phyloP scores from a whole-genome alignment of 352 stramenopile species.

The Globisporangium barbulae region DNA sequence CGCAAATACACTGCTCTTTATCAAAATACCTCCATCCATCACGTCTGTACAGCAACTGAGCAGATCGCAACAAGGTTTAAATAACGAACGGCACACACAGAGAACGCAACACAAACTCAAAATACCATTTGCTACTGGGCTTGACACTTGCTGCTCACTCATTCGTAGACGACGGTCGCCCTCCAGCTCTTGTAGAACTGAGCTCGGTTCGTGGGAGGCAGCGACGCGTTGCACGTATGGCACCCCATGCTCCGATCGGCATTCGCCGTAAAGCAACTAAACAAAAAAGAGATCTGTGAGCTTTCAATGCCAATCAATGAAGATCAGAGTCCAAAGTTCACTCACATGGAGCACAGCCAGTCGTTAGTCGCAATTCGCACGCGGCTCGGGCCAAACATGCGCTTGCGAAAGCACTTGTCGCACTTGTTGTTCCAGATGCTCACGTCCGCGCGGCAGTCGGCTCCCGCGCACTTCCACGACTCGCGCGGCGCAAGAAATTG shows the following conservation, averaged over 20 bases:
- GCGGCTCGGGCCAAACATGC: conserved; percentile 50
- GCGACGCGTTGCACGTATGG: conserved; percentile 33
- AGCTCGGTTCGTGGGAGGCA: conserved; percentile 22
- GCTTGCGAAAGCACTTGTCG: conserved; percentile 36
- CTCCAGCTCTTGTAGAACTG: conserved; percentile 19
- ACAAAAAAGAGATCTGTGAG: neutral
- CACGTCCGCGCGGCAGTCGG: conserved; percentile 44
- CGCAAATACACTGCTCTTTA: neutral
- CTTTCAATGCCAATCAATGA: neutral
- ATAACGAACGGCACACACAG: conserved; percentile 7
- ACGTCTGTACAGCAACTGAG: neutral
- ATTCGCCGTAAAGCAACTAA: conserved; percentile 54
- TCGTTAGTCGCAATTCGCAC: conserved; percentile 38
- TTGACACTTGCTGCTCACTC: neutral
- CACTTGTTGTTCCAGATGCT: conserved; percentile 67
- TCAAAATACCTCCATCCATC: neutral
- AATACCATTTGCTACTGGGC: neutral
- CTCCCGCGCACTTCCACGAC: conserved; percentile 48
- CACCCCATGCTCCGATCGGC: conserved; percentile 33
- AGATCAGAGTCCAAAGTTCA: neutral
- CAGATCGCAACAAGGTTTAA: conserved; percentile 6
- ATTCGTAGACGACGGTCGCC: neutral
- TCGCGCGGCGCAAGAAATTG: conserved; percentile 42
- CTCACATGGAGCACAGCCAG: conserved; percentile 75
- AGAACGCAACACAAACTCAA: neutral